Base-by-base conservation (phyloP, 495 filamentous ascomycete species). In the Chaetomium tenue region DNA sequence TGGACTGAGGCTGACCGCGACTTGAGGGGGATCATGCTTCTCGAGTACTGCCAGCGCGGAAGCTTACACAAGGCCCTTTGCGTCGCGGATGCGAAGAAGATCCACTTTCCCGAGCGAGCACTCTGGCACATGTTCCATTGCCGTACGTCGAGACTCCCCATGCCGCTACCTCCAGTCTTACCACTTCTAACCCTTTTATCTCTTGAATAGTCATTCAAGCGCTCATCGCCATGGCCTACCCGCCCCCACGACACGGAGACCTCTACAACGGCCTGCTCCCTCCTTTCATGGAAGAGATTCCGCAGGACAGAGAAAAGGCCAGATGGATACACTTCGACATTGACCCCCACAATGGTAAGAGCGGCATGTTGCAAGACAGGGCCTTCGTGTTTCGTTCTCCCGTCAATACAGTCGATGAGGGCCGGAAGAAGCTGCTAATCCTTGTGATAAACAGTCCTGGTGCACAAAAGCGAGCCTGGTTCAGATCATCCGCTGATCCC, bases 291-390 rank as follows among this genome's bases (percentile, higher is more conserved):
- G 48, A 51, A 51, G 2, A 15, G 22, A 25, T 51, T 13, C 22
- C 48, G 20, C 6, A 51, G 9, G 9, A 15, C 3, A n/a, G 8
- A 23, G 22, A 51, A 37, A 37, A 37, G 33, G 5, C 20, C 11
- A 25, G 20, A 33, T 25, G 25, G 20, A 20, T 57, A 2, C 63
- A 65, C 48, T 65, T 65, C 22, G 57, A 65, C 46, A 65, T 65
- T 20, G 63, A 65, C 39, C 47, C 63, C 18, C 22, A 47, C 0
- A 65, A 65, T 48, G 51, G 54, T 47, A 11, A 37, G 33, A 12
- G 5, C 9, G 1, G 1, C 33, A 37, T 37, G 3, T 7, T 37
- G 33, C 5, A 37, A 37, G 9, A 12, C 33, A 37, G 33, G 5
- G 33, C 33, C 9, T 3, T 47, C 8, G 42, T 47, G n/a, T 22